These are phyloP conservation scores for Hypericum perforatum DNA, from an alignment of 345 rosid species.

Conservation along the genomic window DNA sequence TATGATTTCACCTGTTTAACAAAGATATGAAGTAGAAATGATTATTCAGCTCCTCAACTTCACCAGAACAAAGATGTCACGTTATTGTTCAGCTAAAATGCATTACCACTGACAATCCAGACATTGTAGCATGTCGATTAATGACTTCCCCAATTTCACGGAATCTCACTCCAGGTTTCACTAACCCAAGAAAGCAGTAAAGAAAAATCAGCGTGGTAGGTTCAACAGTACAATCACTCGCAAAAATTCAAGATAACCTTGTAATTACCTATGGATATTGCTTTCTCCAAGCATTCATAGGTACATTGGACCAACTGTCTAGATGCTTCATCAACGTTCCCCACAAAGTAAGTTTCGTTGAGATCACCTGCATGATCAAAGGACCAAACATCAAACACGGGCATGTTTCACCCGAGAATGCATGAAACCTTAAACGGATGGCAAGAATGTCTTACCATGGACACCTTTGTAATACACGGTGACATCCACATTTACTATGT, in stretches of 20 bases:
- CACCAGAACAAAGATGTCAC: background rate
- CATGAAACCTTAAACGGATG: background rate
- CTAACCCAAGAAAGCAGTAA: constrained; percentile 24
- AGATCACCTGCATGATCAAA: constrained; percentile 59
- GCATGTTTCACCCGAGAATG: background rate
- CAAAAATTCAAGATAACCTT: background rate
- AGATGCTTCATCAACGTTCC: constrained; percentile 88
- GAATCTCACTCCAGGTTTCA: constrained; percentile 89
- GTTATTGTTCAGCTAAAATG: background rate
- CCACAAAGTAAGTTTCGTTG: constrained; percentile 93
- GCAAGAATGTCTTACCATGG: constrained; percentile 50
- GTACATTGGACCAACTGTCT: constrained; percentile 72
- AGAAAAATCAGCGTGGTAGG: constrained; percentile 7
- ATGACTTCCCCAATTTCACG: constrained; percentile 91
- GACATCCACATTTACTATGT: constrained; percentile 84
- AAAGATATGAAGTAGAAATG: constrained; percentile 2
- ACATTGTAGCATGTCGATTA: constrained; percentile 83
- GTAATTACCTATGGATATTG: constrained; percentile 66
- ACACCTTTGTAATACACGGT: constrained; percentile 85
- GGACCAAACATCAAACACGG: constrained; percentile 1
- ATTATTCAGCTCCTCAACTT: constrained; percentile 4
- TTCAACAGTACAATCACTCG: background rate
- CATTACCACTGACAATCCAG: constrained; percentile 93
- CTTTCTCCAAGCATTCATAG: constrained; percentile 88
- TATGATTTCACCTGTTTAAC: constrained; percentile 70